Percentiles rank a stretch among this genome's conserved stretches.
Evolutionary conservation across 2,329 filamentous ascomycete species (phyloP).

Genomic region (Aureobasidium sp.): DNA sequence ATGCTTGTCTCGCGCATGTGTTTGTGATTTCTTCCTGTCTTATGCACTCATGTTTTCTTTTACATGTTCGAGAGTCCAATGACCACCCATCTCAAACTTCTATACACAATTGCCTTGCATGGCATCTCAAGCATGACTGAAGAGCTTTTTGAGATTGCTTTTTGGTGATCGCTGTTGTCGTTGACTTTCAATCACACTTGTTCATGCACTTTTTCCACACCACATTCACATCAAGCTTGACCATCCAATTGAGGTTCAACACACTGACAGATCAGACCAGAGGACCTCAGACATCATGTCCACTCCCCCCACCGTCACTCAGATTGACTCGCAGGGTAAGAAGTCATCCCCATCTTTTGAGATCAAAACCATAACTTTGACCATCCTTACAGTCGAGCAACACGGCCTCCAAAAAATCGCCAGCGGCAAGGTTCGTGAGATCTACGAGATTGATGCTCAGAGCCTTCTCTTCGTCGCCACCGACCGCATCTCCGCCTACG

Average conservation of each 20-base stretch:
- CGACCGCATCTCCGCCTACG: constrained; percentile 91
- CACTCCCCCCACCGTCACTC: constrained; percentile 8
- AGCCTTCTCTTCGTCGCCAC: constrained; percentile 77
- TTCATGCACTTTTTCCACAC: background rate
- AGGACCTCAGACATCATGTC: background rate
- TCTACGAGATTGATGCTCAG: constrained; percentile 64
- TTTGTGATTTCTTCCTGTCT: background rate
- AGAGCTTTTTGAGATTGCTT: no score
- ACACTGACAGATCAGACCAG: background rate
- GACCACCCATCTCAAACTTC: background rate
- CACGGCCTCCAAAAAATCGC: constrained; percentile 43
- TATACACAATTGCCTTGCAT: background rate
- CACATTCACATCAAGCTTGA: background rate
- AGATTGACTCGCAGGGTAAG: constrained; percentile 14
- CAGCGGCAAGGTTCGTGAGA: constrained; percentile 71
- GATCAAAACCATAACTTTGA: constrained; percentile 13
- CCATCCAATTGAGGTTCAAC: background rate
- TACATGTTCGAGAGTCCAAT: background rate
- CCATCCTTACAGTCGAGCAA: constrained; percentile 20
- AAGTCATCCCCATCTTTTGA: background rate
- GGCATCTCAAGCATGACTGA: background rate
- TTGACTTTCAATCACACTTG: no score
- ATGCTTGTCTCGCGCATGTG: background rate
- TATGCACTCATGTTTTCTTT: background rate
- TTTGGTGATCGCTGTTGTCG: background rate